These are phyloP conservation scores for Apiotrichum laibachii DNA, from an alignment of 1,284 basidiomycete genomes.

Conservation along the genomic window DNA sequence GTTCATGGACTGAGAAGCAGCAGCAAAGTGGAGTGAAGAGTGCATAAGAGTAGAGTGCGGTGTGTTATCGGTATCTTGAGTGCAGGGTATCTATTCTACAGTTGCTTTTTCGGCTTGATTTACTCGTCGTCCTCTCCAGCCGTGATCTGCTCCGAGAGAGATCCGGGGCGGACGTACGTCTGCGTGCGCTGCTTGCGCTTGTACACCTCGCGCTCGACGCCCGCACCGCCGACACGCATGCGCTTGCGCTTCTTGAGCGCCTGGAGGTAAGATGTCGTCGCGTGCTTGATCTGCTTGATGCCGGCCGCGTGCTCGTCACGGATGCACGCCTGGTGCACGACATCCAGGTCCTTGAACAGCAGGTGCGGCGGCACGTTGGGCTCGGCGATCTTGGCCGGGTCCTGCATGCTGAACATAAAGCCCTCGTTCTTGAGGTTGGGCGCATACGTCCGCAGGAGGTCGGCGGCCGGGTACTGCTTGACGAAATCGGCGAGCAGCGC, in stretches of 20 bases:
- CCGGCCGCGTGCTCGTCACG: constrained; percentile 33
- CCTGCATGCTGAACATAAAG: constrained; percentile 34
- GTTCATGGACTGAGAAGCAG: constrained; percentile 1
- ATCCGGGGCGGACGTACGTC: background rate
- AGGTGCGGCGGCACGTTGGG: constrained; percentile 48
- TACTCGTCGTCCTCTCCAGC: background rate
- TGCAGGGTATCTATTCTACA: constrained; percentile 8
- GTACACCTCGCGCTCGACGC: constrained; percentile 15
- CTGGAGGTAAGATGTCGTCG: constrained; percentile 31
- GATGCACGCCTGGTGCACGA: constrained; percentile 45
- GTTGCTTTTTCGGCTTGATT: background rate
- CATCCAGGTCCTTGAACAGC: constrained; percentile 43
- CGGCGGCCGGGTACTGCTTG: constrained; percentile 34
- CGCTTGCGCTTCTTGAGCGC: constrained; percentile 34
- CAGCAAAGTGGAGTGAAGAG: background rate
- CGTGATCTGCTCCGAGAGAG: background rate
- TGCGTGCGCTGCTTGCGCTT: background rate
- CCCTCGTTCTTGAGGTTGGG: constrained; percentile 16
- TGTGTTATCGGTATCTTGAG: background rate
- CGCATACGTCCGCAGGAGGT: constrained; percentile 28
- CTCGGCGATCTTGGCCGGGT: constrained; percentile 35
- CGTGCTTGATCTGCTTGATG: constrained; percentile 38
- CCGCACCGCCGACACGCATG: constrained; percentile 33
- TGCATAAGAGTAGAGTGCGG: background rate
- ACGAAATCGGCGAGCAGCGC: constrained; percentile 36